A percentile compares a stretch with the other conserved stretches of the same genome.
These are phyloP conservation scores for Saccharum hybrid DNA, from an alignment of 202 grass and related monocot species.

Conservation along the genomic window DNA sequence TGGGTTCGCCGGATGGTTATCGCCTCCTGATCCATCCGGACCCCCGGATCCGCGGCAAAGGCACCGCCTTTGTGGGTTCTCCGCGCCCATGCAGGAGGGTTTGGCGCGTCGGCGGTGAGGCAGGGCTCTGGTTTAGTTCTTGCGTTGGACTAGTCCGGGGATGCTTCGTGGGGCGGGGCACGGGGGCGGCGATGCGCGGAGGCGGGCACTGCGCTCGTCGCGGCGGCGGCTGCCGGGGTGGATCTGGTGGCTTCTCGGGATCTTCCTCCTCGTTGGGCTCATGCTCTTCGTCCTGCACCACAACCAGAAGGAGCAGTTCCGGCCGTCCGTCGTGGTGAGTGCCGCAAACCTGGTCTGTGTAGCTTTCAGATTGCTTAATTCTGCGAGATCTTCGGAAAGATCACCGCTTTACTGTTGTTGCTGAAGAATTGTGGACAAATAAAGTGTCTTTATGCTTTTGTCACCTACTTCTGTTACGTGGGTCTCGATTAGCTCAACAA, in stretches of 20 bases:
- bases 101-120: conserved; percentile 40
- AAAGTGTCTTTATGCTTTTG: neutral
- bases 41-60: conserved; percentile 48
- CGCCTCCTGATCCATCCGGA: conserved; percentile 36
- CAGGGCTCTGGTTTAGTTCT: conserved; percentile 26
- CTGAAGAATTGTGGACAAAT: neutral
- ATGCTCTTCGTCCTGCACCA: conserved; percentile 93
- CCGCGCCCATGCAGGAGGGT: conserved; percentile 37
- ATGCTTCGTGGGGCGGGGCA: conserved; percentile 30
- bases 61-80: conserved; percentile 42
- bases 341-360: neutral
- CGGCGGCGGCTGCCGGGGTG: conserved; percentile 69
- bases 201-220: conserved; percentile 65
- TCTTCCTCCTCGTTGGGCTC: conserved; percentile 72
- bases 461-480: conserved; percentile 14
- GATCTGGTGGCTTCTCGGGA: conserved; percentile 92
- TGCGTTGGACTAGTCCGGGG: conserved; percentile 10
- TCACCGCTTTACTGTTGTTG: neutral
- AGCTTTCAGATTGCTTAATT: conserved; percentile 45
- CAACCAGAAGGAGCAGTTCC: conserved; percentile 79
- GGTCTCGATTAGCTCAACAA: conserved; percentile 28
- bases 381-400: conserved; percentile 43
- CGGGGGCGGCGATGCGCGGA: conserved; percentile 54
- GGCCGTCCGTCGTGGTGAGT: conserved; percentile 63
- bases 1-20: conserved; percentile 28